These are phyloP conservation scores for Entomortierella beljakovae DNA, from an alignment of 192 early-diverging fungal genomes.

Conservation along the genomic window DNA sequence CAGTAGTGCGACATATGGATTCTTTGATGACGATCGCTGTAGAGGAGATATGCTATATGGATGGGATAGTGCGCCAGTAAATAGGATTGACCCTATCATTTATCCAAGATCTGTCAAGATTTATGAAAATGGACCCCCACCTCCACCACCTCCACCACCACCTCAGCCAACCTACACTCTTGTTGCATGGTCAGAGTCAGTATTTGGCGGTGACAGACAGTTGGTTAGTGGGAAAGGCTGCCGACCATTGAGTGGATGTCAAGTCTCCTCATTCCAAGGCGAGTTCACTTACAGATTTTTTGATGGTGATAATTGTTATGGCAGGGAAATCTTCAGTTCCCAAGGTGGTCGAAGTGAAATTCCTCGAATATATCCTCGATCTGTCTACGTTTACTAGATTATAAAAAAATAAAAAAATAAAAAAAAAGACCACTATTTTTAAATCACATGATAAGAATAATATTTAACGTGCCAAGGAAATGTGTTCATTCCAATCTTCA, in stretches of 20 bases:
- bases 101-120: conserved; percentile 26
- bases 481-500: neutral
- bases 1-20: conserved; percentile 6
- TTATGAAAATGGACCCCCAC: neutral
- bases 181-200: conserved; percentile 2
- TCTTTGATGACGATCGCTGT: conserved; percentile 19
- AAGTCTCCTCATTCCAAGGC: conserved; percentile 29
- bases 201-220: conserved; percentile 22
- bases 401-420: neutral
- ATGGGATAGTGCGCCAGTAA: conserved; percentile 11
- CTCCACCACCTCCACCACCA: neutral
- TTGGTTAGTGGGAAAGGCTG: conserved; percentile 17
- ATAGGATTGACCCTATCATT: conserved; percentile 24
- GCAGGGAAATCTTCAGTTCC: neutral
- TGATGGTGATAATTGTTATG: conserved; percentile 7
- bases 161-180: neutral
- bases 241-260: conserved; percentile 12
- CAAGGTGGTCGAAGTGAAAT: conserved; percentile 9
- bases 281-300: conserved; percentile 25
- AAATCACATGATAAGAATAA: neutral
- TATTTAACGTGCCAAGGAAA: neutral
- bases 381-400: conserved; percentile 15
- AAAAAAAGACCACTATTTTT: neutral
- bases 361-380: conserved; percentile 15
- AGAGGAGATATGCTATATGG: neutral